phyloP scores from a whole-genome alignment of 495 filamentous ascomycete genomes.

The Penicillium samsonianum region DNA sequence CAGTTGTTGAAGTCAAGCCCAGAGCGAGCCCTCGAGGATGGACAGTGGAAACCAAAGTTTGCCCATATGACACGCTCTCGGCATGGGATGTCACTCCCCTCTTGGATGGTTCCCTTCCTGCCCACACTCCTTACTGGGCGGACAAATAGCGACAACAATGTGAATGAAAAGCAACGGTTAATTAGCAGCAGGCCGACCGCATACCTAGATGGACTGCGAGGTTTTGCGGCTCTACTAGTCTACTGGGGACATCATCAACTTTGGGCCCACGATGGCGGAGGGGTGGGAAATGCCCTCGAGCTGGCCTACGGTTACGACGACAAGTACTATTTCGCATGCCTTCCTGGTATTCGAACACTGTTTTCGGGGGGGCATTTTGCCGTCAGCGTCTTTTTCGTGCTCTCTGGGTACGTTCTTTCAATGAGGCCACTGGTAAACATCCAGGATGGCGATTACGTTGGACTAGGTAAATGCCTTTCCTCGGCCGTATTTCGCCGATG shows the following conservation, averaged over 20 bases:
- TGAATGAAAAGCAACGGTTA: conserved; percentile 16
- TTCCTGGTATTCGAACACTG: conserved; percentile 44
- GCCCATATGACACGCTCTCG: conserved; percentile 5
- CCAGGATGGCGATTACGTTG: conserved; percentile 42
- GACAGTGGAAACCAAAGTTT: conserved; percentile 4
- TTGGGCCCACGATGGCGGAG: conserved; percentile 33
- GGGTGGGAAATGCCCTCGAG: conserved; percentile 29
- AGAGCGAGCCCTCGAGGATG: conserved; percentile 4
- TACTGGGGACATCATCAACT: conserved; percentile 43
- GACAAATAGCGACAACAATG: conserved; percentile 23
- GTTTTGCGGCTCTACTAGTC: conserved; percentile 56
- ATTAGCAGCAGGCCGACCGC: conserved; percentile 39
- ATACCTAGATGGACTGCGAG: conserved; percentile 54
- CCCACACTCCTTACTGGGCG: conserved; percentile 16
- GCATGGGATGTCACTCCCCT: conserved; percentile 1
- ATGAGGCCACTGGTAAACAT: conserved; percentile 51
- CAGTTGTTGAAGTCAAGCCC: background rate
- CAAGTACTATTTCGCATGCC: conserved; percentile 34
- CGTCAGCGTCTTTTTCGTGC: conserved; percentile 61
- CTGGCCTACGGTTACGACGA: conserved; percentile 34
- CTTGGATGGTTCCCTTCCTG: conserved; percentile 6
- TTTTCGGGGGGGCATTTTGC: conserved; percentile 52
- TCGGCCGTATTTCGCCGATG: conserved; percentile 52
- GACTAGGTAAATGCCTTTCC: conserved; percentile 35
- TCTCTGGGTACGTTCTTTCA: conserved; percentile 60